A percentile compares a stretch with the other conserved stretches of the same genome.
These are phyloP conservation scores for Paraurostyla sp. DNA, from an alignment of 73 alveolate genomes.

Conservation along the genomic window DNA sequence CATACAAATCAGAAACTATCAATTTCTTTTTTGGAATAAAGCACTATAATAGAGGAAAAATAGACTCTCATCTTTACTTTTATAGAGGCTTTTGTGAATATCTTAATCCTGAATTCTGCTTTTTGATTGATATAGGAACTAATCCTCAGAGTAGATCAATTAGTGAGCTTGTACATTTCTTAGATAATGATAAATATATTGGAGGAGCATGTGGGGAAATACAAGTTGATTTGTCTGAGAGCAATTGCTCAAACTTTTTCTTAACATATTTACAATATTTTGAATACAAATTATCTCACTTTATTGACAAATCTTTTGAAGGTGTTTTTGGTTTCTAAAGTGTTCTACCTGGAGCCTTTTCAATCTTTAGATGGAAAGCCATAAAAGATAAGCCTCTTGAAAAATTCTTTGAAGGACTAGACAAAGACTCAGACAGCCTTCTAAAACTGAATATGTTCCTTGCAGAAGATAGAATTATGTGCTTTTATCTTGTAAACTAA, in stretches of 20 bases:
- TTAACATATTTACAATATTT: constrained; percentile 51
- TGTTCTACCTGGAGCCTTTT: constrained; percentile 81
- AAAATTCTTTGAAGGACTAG: constrained; percentile 63
- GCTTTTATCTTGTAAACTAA: constrained; percentile 61
- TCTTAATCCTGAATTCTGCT: constrained; percentile 63
- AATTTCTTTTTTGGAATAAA: constrained; percentile 66
- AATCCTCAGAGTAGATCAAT: constrained; percentile 49
- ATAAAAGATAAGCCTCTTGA: constrained; percentile 66
- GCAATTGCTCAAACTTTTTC: too few species aligned
- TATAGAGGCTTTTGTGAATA: constrained; percentile 69
- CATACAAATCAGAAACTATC: background rate
- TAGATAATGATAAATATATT: background rate
- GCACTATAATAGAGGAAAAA: constrained; percentile 65
- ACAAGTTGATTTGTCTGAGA: constrained; percentile 61
- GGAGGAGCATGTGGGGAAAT: constrained; percentile 80
- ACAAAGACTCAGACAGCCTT: constrained; percentile 17
- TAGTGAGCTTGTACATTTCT: background rate
- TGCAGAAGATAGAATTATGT: constrained; percentile 84
- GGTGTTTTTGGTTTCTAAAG: constrained; percentile 59
- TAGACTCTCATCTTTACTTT: constrained; percentile 70
- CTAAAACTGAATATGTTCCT: constrained; percentile 68
- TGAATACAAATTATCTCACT: constrained; percentile 68
- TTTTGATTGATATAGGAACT: constrained; percentile 68
- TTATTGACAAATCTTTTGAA: constrained; percentile 68
- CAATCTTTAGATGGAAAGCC: constrained; percentile 78